These are phyloP conservation scores for Suhomyces faveliae DNA, from an alignment of 805 yeast species.

Conservation along the genomic window DNA sequence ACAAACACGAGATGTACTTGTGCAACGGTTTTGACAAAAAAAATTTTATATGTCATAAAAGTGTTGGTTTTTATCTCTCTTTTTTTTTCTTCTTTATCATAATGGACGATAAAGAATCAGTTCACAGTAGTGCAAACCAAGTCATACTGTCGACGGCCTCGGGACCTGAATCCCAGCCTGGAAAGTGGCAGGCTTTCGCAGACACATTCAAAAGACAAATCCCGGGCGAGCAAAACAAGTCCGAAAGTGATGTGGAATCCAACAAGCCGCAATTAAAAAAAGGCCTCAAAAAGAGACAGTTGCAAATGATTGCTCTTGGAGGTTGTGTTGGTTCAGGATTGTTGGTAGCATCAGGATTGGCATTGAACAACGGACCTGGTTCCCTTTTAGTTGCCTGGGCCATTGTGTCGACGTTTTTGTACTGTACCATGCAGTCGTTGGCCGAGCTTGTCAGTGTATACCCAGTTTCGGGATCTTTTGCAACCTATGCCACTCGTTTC, in stretches of 20 bases:
- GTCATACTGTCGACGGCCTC: not conserved
- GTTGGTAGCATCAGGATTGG: constrained; percentile 39
- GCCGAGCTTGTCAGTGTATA: constrained; percentile 39
- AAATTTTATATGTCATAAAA: no score
- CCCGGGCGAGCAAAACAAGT: constrained; percentile 3
- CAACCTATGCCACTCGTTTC: constrained; percentile 39
- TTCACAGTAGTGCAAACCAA: not conserved
- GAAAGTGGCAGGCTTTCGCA: constrained; percentile 24
- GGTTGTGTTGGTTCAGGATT: constrained; percentile 45
- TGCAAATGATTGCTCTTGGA: constrained; percentile 41
- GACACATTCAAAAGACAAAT: constrained; percentile 32
- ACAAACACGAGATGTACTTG: not conserved
- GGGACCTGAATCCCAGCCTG: not conserved
- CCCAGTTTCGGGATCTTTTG: constrained; percentile 43
- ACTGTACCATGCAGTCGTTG: constrained; percentile 44
- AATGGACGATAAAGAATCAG: constrained; percentile 1
- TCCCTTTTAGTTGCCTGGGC: constrained; percentile 39
- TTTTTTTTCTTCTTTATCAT: not conserved
- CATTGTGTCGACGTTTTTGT: constrained; percentile 38
- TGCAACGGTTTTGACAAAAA: no score
- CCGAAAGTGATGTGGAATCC: constrained; percentile 8
- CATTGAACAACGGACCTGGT: constrained; percentile 35
- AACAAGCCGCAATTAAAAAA: constrained; percentile 17
- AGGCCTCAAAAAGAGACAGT: constrained; percentile 29
- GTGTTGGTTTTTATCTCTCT: not conserved